These are phyloP conservation scores for Stephania japonica DNA, from an alignment of 164 flowering plant genomes.

Conservation along the genomic window DNA sequence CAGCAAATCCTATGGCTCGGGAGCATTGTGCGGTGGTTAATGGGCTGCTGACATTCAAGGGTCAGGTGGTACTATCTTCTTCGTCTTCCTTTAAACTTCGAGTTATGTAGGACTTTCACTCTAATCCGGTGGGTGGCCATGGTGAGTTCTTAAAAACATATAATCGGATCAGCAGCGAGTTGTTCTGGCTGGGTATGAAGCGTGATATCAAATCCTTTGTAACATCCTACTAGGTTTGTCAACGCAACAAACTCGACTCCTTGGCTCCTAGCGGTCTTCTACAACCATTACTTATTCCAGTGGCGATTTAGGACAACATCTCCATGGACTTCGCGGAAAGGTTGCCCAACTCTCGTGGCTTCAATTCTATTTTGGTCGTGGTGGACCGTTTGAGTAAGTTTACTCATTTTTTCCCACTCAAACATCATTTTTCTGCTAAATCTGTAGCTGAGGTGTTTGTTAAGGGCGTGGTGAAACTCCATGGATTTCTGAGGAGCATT, in stretches of 20 bases:
- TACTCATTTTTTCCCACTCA: slow-evolving; percentile 5
- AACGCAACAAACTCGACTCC: background rate
- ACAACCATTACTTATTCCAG: slow-evolving; percentile 11
- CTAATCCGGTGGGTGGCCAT: too few species aligned
- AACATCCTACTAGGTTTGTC: slow-evolving; percentile 8
- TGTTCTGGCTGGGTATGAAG: too few species aligned
- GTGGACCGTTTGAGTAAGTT: background rate
- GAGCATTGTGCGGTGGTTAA: too few species aligned
- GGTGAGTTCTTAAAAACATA: too few species aligned
- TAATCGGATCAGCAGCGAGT: too few species aligned
- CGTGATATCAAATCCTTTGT: too few species aligned
- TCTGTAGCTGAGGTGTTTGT: background rate
- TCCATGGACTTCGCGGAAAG: slow-evolving; percentile 12
- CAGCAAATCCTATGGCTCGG: too few species aligned
- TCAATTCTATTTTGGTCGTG: background rate
- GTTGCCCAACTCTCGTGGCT: background rate
- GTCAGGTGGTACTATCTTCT: too few species aligned
- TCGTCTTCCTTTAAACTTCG: too few species aligned
- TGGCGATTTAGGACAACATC: background rate
- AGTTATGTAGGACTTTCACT: too few species aligned
- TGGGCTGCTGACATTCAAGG: too few species aligned
- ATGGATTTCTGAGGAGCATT: background rate
- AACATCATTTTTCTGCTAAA: background rate
- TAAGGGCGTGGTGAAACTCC: background rate
- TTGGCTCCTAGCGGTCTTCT: slow-evolving; percentile 2